phyloP scores from a whole-genome alignment of 768 basidiomycete genomes.

The Leccinum longicurvipes region DNA sequence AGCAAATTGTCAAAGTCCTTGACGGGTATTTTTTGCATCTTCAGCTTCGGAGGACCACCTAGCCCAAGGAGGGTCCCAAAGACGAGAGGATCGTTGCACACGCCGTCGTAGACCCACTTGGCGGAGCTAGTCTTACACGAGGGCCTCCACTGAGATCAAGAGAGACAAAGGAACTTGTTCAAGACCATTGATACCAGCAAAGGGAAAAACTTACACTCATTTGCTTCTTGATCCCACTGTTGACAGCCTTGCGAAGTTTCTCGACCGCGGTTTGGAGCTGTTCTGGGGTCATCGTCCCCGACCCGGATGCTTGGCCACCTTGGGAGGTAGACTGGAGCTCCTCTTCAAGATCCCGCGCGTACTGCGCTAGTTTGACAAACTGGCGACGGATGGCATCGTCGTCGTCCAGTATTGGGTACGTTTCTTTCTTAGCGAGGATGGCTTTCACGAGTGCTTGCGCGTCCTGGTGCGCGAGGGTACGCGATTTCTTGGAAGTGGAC shows the following conservation, averaged over 20 bases:
- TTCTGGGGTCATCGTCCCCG: conserved; percentile 35
- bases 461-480: conserved; percentile 23
- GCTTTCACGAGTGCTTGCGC: conserved; percentile 35
- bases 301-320: background rate
- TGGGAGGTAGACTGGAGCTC: conserved; percentile 20
- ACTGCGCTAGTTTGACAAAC: conserved; percentile 32
- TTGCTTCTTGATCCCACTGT: conserved; percentile 51
- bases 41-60: conserved; percentile 45
- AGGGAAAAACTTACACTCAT: conserved; percentile 33
- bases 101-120: conserved; percentile 51
- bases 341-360: conserved; percentile 33
- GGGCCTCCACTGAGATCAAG: conserved; percentile 44
- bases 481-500: conserved; percentile 31
- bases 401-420: conserved; percentile 35
- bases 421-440: conserved; percentile 37
- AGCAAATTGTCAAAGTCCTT: conserved; percentile 35
- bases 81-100: conserved; percentile 45
- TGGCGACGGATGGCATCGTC: conserved; percentile 29
- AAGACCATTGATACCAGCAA: background rate
- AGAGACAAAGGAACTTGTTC: background rate
- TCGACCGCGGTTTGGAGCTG: conserved; percentile 42
- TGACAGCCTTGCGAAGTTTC: conserved; percentile 43
- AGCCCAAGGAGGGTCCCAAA: conserved; percentile 45
- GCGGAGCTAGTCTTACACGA: conserved; percentile 45
- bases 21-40: conserved; percentile 43